Evolutionary conservation across 805 yeast species (phyloP).

Genomic region (Metschnikowia kofuensis): DNA sequence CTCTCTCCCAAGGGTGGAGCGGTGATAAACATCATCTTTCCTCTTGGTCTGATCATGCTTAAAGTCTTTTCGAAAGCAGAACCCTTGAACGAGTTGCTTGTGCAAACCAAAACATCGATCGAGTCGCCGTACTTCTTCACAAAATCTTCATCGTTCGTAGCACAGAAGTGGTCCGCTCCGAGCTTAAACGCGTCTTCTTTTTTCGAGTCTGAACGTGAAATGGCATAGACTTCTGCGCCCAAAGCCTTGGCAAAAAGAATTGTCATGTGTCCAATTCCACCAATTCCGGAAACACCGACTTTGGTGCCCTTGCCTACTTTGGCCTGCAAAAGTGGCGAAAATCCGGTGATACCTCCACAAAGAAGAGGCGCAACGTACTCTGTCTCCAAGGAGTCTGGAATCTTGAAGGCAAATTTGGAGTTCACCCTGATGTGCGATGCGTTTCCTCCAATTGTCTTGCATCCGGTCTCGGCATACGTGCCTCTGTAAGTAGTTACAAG

Average conservation of each 20-base stretch:
- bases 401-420: conserved; percentile 19
- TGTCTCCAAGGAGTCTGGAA: conserved; percentile 16
- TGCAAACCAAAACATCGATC: conserved; percentile 16
- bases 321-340: conserved; percentile 20
- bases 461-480: conserved; percentile 12
- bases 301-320: conserved; percentile 26
- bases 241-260: conserved; percentile 56
- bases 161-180: conserved; percentile 48
- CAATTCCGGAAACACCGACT: conserved; percentile 63
- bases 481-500: conserved; percentile 14
- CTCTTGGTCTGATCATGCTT: conserved; percentile 15
- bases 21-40: conserved; percentile 17
- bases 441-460: conserved; percentile 17
- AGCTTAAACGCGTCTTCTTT: conserved; percentile 49
- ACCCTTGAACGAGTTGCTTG: conserved; percentile 19
- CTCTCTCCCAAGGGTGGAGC: conserved; percentile 14
- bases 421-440: conserved; percentile 17
- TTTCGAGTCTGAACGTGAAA: conserved; percentile 51
- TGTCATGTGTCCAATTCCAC: conserved; percentile 69
- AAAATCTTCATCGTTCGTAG: conserved; percentile 23
- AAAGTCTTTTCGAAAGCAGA: conserved; percentile 15
- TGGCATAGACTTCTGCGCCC: conserved; percentile 61
- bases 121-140: conserved; percentile 9
- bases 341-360: conserved; percentile 22
- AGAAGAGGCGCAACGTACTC: conserved; percentile 19